Base-by-base conservation (phyloP, 2,329 filamentous ascomycete genomes). In the Alternaria gansuensis region DNA sequence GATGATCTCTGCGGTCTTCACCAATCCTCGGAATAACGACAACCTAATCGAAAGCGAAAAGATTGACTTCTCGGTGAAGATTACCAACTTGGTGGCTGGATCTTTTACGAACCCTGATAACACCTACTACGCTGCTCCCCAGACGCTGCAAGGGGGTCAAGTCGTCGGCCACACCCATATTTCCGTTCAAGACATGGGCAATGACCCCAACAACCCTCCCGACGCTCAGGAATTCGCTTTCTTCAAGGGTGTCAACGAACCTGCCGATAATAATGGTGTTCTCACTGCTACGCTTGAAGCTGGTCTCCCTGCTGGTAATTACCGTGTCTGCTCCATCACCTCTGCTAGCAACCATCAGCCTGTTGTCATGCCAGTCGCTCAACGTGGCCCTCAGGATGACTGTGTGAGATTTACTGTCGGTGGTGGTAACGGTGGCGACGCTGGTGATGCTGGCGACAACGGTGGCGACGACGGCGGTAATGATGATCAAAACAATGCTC, bases 181-280 rank as follows among this genome's bases (percentile, higher is more conserved):
- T 59, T 83, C 82, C 5, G 78, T 85, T 21, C 84, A 87, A 67
- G 77, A 82, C 39, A 70, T 86, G 37, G 73, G 73, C 13, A 70
- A 71, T 33, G 64, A 76, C 33, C 55, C 79, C 40, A 78, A 77
- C 40, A 70, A 68, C 5, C 75, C 81, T 54, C 70, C 77, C 41
- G 67, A 81, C 58, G 65, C 81, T 45, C 66, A 80, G 9, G 75
- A 77, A 21, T 86, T 86, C 69, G 82, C 77, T 24, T 86, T 85
- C 75, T 87, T 87, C 80, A 85, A 85, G 76, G 84, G 84, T 57
- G 80, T 87, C 68, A 84, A 86, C 64, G 81, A 85, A 60, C 76
- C 69, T 23, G 83, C 81, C 36, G 76, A 84, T 59, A 79, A 80
- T 9, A 70, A 81, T 5, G 83, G 82, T 6, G 66, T 75, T n/a